Evolutionary conservation across 208 protist species (phyloP).

Genomic region (Leishmania lainsoni): DNA sequence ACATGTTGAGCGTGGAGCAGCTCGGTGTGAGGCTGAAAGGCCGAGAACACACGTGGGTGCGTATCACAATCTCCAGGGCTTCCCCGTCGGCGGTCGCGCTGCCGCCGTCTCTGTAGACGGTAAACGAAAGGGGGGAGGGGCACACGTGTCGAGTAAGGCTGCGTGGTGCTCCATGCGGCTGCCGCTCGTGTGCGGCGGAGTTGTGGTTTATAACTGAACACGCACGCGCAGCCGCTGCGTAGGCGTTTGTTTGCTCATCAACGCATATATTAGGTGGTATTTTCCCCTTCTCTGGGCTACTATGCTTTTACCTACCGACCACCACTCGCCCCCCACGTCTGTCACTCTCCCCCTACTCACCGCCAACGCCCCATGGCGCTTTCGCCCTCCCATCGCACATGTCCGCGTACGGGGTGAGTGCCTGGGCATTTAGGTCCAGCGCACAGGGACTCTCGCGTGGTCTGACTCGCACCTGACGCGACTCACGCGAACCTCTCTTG

Average conservation of each 20-base stretch:
- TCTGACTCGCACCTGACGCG: not conserved
- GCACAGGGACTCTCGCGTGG: not conserved
- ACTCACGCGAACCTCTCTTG: not conserved
- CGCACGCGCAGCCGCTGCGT: not conserved
- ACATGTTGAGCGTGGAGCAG: not conserved
- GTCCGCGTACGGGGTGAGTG: not conserved
- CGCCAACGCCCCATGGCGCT: not conserved
- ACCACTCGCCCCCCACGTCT: not conserved
- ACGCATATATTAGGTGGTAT: constrained; percentile 14
- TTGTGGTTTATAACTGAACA: not conserved
- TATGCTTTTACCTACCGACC: not conserved
- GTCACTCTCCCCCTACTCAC: not conserved
- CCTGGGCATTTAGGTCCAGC: not conserved
- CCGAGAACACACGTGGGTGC: not conserved
- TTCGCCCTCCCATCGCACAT: not conserved
- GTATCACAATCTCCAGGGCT: not conserved
- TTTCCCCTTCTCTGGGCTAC: not conserved
- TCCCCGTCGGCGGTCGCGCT: not conserved
- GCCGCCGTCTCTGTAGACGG: too few species aligned
- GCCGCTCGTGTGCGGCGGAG: not conserved
- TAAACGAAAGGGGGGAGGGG: not conserved
- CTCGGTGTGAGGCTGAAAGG: not conserved
- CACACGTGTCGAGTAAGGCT: not conserved
- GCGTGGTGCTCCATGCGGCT: not conserved
- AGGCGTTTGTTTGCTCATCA: not conserved